Evolutionary conservation across 2,329 filamentous ascomycete species (phyloP), one percentile per base, ranked within the genome.

Genomic region (Aspergillus caelatus): DNA sequence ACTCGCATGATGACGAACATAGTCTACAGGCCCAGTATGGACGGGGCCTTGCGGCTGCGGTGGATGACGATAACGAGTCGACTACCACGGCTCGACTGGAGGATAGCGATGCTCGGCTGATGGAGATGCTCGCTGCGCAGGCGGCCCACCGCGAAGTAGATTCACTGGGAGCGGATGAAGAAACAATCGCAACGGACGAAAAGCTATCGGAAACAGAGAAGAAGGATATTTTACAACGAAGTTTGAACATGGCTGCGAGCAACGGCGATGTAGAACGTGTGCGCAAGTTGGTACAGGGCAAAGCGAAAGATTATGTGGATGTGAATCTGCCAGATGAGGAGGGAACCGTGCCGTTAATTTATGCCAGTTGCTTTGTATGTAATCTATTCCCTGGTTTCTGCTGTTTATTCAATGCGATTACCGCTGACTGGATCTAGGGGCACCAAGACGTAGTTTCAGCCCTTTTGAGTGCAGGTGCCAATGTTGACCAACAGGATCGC

Each of bases 111-210:
- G 88, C 89, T 52, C 88, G 94, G 65, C 83, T 98, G 61, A 94
- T 97, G 85, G 93, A 97, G 80, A 98, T 98, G 94, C 85, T 98
- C 61, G 93, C 94, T 48, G 92, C 93, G 46, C 94, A 97, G 77
- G 93, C 93, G n/a, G 91, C 92, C 30, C 90, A 96, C 71, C 88
- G 90, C 67, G 89, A 92, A 63, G 89, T 85, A 60, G 80, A 82
- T 34, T 86, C 88, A 30, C 87, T 87, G 8, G 89, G 91, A 66
- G 89, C 91, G 62, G 89, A 95, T 71, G 93, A 96, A 74, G 90
- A 95, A 65, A 88, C 89, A 56, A 88, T 98, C 60, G 87, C 91
- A 19, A 82, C 86, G 4, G 90, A 95, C 75, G 86, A 91, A 59
- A 91, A 89, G 71, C 80, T 96, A 61, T 86, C 92, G 0, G 85